A percentile compares a stretch with the other conserved stretches of the same genome.
Conservation (phyloP, 345 rosid species). For the Brassica carinata region DNA sequence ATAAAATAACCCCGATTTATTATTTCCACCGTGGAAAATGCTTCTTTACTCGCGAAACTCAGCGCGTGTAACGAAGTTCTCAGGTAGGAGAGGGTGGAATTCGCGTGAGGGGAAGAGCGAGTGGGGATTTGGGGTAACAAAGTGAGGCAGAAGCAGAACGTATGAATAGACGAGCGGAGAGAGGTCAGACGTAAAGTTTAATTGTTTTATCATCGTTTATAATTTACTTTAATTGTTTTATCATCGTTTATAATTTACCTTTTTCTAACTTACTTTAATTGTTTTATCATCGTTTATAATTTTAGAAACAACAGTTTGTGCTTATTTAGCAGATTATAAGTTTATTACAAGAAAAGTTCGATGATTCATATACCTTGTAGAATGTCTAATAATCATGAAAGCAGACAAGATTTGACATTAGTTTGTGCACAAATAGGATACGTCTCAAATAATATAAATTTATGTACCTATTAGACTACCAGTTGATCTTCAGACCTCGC, state of each 20-base stretch:
- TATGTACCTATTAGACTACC: not conserved
- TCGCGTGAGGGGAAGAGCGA: not conserved
- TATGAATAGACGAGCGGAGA: slow-evolving; percentile 17
- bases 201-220: no score
- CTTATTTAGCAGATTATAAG: no score
- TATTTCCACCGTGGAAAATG: slow-evolving; percentile 17
- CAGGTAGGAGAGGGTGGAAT: not conserved
- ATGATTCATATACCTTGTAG: not conserved
- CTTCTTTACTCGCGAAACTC: not conserved
- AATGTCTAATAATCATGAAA: slow-evolving; percentile 10
- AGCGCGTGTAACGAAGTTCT: not conserved
- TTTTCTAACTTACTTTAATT: no score
- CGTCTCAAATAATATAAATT: slow-evolving; percentile 31
- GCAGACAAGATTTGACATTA: slow-evolving; percentile 36
- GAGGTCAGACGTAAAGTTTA: slow-evolving; percentile 33
- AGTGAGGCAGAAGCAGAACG: slow-evolving; percentile 1
- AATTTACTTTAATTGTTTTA: no score
- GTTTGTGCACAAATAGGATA: slow-evolving; percentile 35
- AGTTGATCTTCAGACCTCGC: slow-evolving; percentile 26
- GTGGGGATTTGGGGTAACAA: slow-evolving; percentile 12
- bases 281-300: no score
- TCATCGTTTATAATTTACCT: no score
- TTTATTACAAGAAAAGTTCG: no score
- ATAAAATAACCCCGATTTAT: slow-evolving; percentile 48
- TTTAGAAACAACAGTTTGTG: no score